These are phyloP conservation scores for Gymnopilus dilepis DNA, from an alignment of 768 basidiomycete genomes.

Conservation along the genomic window DNA sequence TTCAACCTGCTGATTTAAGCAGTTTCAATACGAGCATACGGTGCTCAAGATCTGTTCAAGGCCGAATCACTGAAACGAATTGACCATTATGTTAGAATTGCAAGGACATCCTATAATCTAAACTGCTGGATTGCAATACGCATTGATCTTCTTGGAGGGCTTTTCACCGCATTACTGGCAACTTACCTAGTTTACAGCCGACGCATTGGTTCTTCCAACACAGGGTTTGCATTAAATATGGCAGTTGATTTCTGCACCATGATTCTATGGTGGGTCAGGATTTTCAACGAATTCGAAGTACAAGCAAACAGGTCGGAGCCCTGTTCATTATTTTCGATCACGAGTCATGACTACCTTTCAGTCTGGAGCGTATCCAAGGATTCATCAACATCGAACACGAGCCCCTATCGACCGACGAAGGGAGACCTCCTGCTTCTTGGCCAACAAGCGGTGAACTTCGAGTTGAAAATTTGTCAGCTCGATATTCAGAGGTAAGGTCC, in stretches of 20 bases:
- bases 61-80: constrained; percentile 51
- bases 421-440: constrained; percentile 69
- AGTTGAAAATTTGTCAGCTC: constrained; percentile 58
- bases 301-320: constrained; percentile 34
- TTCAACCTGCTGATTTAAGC: not conserved
- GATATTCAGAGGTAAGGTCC: constrained; percentile 47
- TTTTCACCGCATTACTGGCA: constrained; percentile 62
- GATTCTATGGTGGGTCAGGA: constrained; percentile 55
- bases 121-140: constrained; percentile 54
- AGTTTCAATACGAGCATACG: constrained; percentile 69
- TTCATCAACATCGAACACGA: constrained; percentile 69
- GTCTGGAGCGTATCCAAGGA: constrained; percentile 72
- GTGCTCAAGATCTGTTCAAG: constrained; percentile 55
- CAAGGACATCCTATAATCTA: constrained; percentile 52
- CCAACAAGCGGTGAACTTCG: constrained; percentile 60
- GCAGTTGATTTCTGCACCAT: constrained; percentile 61
- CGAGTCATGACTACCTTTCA: constrained; percentile 15
- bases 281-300: constrained; percentile 51
- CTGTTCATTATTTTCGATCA: not conserved
- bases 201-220: constrained; percentile 46
- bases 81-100: constrained; percentile 54
- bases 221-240: constrained; percentile 61
- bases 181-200: constrained; percentile 55
- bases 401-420: constrained; percentile 40
- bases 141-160: constrained; percentile 58